Base-by-base conservation (phyloP, 306 rosid genomes). In the Neltuma alba region DNA sequence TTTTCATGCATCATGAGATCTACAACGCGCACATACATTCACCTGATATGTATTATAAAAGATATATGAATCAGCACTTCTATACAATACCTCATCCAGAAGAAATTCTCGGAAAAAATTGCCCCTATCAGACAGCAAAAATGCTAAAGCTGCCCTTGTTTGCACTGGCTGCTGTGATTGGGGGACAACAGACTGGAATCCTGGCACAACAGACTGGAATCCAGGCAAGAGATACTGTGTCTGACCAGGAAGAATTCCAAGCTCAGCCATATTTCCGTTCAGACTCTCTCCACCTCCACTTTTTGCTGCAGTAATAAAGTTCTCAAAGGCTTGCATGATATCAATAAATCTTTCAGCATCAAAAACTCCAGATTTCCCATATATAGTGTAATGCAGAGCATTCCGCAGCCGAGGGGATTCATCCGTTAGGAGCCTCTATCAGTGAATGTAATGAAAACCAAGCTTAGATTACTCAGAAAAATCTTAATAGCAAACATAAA, bases 321-420 rank as follows among this genome's bases (percentile, higher is more conserved):
- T 92, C 76, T 95, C 99, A 20, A 95, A 95, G 80, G 99, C 98
- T 92, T 92, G 99, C 99, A 95, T 95, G 77, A 95, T 96, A 90
- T 92, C 99, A 79, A 92, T 95, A 88, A 95, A 95, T 87, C 99
- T 89, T 84, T 92, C 99, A 33, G 99, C 99, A 69, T 95, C 88
- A 84, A 95, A 95, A 71, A 92, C 90, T 78, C 99, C 99, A 70
- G 96, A 90, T 81, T 90, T 95, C 73, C 99, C 99, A 81, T 95
- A 95, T 74, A 95, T 95, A 64, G 99, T 95, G 83, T 91, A 95
- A 55, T 96, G 96, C 64, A 95, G 85, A 83, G 99, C 99, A 80
- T 69, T 78, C 89, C 98, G 85, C 66, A 92, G 88, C 80, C 97
- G 89, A 57, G 99, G 98, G 72, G 99, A 95, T 86, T 92, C 99